Evolutionary conservation across 179 eudicot species (phyloP).

Genomic region (Beta macrorhiza): DNA sequence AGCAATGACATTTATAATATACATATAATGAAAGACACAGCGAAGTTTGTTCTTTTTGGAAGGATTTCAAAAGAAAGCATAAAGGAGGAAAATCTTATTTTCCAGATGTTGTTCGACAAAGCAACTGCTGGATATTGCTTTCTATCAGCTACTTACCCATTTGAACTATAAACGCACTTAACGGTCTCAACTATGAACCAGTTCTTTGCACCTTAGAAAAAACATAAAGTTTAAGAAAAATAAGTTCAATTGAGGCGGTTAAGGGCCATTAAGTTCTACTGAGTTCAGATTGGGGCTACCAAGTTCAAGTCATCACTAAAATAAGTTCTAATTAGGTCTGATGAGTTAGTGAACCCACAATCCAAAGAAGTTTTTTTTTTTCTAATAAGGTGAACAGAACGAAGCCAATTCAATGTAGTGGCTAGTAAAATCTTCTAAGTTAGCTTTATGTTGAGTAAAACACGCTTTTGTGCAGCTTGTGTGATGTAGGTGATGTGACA

Average conservation of each 20-base stretch:
- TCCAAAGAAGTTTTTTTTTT: no score
- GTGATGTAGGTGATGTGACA: not conserved
- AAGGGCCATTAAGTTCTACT: no score
- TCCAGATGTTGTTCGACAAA: not conserved
- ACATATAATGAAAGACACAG: not conserved
- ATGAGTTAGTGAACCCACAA: no score
- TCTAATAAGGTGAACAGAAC: not conserved
- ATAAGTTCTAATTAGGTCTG: no score
- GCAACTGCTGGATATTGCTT: not conserved
- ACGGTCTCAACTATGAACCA: not conserved
- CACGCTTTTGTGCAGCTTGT: not conserved
- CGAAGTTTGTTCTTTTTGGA: not conserved
- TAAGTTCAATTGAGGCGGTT: no score
- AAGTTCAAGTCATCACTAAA: no score
- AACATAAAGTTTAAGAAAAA: not conserved
- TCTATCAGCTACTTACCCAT: not conserved
- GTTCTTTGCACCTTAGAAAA: not conserved
- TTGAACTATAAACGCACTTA: not conserved
- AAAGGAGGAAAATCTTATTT: not conserved
- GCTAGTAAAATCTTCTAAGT: not conserved
- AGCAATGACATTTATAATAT: not conserved
- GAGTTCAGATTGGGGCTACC: not conserved
- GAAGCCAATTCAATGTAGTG: not conserved
- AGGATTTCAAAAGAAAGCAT: not conserved
- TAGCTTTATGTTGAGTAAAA: not conserved